These are phyloP conservation scores for Arthroderma uncinatum DNA, from an alignment of 2,329 filamentous ascomycete genomes.

Conservation along the genomic window DNA sequence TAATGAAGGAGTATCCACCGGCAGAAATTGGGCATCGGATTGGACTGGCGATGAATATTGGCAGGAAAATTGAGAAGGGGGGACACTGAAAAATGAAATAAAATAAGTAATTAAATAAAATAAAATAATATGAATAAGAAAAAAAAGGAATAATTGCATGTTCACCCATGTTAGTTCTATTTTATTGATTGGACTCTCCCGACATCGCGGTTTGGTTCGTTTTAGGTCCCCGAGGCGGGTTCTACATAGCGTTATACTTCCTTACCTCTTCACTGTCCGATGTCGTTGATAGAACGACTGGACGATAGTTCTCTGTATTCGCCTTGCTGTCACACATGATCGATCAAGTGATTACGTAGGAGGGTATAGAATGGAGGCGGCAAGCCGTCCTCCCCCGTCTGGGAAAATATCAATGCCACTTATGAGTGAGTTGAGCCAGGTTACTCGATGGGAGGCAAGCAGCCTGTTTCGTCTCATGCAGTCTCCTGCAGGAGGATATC, in stretches of 20 bases:
- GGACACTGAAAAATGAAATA: neutral
- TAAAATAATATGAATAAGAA: neutral
- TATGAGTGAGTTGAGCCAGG: neutral
- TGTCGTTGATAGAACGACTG: neutral
- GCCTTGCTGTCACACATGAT: neutral
- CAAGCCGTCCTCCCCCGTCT: neutral
- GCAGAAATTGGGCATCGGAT: neutral
- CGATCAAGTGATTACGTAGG: neutral
- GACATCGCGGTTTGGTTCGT: neutral
- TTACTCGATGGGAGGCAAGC: neutral
- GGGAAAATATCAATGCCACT: no score
- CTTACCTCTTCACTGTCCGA: neutral
- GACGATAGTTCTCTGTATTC: neutral
- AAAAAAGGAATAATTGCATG: neutral
- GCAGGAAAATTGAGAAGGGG: neutral
- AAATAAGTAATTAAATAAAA: neutral
- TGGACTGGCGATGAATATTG: neutral
- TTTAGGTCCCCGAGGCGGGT: neutral
- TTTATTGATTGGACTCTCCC: neutral
- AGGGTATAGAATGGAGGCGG: neutral
- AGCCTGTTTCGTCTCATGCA: neutral
- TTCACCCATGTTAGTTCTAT: neutral
- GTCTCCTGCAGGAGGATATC: neutral
- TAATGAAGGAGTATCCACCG: constrained; percentile 2
- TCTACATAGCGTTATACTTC: neutral